phyloP scores from a whole-genome alignment of 176 grass and related monocot genomes.

The Alloteropsis semialata region DNA sequence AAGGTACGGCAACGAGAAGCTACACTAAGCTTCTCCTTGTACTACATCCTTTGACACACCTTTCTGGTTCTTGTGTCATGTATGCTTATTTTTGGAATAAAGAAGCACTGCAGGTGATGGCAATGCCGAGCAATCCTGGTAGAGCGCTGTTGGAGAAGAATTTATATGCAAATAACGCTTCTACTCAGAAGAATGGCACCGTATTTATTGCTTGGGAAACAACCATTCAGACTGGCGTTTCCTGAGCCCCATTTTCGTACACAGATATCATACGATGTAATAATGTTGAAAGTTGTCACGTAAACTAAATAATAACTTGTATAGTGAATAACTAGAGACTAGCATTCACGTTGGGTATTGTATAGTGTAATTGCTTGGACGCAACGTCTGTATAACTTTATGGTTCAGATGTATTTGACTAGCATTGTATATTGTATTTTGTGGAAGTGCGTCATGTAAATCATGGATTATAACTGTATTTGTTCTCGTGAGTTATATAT shows the following conservation, averaged over 20 bases:
- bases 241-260: neutral
- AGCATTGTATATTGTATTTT: neutral
- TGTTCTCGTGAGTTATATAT: neutral
- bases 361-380: neutral
- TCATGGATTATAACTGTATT: neutral
- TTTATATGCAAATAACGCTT: constrained; percentile 13
- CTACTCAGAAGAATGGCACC: constrained; percentile 9
- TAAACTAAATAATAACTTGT: constrained; percentile 8
- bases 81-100: constrained; percentile 37
- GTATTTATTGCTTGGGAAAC: constrained; percentile 33
- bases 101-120: constrained; percentile 72
- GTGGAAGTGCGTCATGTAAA: neutral
- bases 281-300: constrained; percentile 35
- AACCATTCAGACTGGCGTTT: neutral
- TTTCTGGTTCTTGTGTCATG: neutral
- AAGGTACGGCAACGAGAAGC: constrained; percentile 39
- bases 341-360: constrained; percentile 12
- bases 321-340: constrained; percentile 22
- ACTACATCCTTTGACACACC: neutral
- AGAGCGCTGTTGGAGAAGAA: constrained; percentile 2
- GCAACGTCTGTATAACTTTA: neutral
- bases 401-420: neutral
- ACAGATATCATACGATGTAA: neutral
- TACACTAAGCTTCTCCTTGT: neutral
- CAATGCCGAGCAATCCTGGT: constrained; percentile 44